Conservation (phyloP, 2,329 filamentous ascomycete genomes). For the Ceratocystis papillata region DNA sequence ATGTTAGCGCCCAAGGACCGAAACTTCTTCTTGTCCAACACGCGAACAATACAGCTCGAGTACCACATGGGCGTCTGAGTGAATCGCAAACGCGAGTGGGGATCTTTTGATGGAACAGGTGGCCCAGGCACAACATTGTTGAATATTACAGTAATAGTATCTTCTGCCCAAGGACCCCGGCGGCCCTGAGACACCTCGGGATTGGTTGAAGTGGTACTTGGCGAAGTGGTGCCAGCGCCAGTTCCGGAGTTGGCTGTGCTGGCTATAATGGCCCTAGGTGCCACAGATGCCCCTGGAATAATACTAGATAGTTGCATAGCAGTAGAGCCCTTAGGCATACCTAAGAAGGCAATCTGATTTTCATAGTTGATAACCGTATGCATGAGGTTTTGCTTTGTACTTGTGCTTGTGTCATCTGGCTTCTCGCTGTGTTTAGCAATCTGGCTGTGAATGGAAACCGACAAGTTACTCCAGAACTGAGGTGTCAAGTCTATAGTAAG, state of each 20-base stretch:
- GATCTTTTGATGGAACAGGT: slow-evolving; percentile 12
- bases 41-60: slow-evolving; percentile 45
- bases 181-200: neutral
- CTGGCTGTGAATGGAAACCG: slow-evolving; percentile 33
- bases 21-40: slow-evolving; percentile 45
- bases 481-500: slow-evolving; percentile 38
- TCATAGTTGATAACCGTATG: neutral
- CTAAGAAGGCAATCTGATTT: slow-evolving; percentile 23
- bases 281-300: slow-evolving; percentile 29
- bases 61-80: slow-evolving; percentile 32
- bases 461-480: slow-evolving; percentile 44
- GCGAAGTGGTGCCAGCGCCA: neutral
- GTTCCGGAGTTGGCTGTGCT: neutral
- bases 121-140: slow-evolving; percentile 34
- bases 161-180: slow-evolving; percentile 44
- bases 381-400: neutral
- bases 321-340: neutral
- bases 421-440: slow-evolving; percentile 13
- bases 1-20: slow-evolving; percentile 44
- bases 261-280: neutral
- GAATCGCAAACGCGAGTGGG: slow-evolving; percentile 20
- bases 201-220: neutral
- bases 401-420: neutral
- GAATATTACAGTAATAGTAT: slow-evolving; percentile 50
- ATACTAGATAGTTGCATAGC: slow-evolving; percentile 41